Evolutionary conservation across 441 rosid species (phyloP).

Genomic region (Aleurites moluccanus): DNA sequence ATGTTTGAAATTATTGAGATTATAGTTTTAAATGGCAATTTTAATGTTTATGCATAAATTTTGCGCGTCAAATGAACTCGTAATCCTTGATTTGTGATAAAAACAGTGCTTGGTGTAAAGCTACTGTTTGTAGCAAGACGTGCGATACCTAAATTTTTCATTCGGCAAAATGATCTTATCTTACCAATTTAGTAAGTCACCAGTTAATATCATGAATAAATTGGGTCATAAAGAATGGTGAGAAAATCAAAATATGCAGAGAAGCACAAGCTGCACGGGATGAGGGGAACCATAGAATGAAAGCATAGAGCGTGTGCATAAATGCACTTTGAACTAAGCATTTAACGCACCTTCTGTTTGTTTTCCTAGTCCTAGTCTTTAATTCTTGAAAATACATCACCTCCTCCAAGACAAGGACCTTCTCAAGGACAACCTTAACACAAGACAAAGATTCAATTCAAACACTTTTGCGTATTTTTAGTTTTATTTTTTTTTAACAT

Average conservation of each 20-base stretch:
- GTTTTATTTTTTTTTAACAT: too few relatives aligned
- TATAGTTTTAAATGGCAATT: too few relatives aligned
- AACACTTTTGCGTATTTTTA: conserved; percentile 21
- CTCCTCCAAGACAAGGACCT: neutral
- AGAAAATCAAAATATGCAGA: conserved; percentile 19
- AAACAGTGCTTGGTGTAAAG: too few relatives aligned
- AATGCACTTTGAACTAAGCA: conserved; percentile 13
- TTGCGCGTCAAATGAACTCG: too few relatives aligned
- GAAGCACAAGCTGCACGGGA: conserved; percentile 25
- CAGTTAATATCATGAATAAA: neutral
- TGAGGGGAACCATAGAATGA: conserved; percentile 14
- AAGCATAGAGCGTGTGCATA: conserved; percentile 20
- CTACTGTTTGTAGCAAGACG: too few relatives aligned
- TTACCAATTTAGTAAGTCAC: too few relatives aligned
- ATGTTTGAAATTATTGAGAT: too few relatives aligned
- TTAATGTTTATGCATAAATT: too few relatives aligned
- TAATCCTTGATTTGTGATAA: too few relatives aligned
- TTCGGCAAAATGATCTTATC: too few relatives aligned
- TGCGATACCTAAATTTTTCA: too few relatives aligned
- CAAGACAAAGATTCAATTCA: conserved; percentile 25
- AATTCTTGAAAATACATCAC: too few relatives aligned
- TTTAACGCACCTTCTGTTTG: conserved; percentile 1
- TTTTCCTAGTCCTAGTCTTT: neutral
- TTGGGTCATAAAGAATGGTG: conserved; percentile 7
- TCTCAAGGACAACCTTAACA: neutral